Evolutionary conservation across 495 filamentous ascomycete genomes (phyloP), one percentile per base, ranked within the genome.

Genomic region (Sphaerosporella brunnea): DNA sequence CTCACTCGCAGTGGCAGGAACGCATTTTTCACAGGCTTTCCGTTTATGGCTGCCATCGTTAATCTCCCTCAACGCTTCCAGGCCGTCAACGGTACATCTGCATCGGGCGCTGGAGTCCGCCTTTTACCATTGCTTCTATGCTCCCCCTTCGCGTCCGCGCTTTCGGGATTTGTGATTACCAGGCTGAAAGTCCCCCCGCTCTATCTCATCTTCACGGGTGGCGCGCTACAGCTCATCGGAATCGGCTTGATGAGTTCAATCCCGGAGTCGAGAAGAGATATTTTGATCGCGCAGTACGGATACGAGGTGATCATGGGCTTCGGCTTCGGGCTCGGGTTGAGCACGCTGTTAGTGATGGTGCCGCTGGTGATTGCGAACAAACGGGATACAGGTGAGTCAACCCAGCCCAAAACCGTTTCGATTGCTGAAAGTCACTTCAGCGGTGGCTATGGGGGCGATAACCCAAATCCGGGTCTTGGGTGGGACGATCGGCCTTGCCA

Each of bases 41-140:
- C 71, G 4, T 78, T 71, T 51, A 70, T 77, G 25, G 58, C 69
- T 3, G 63, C 78, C 3, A n/a, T n/a, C n/a, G 68, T 79, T 30
- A 69, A 72, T 39, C 63, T 81, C 5, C 74, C 77, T 3, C 69
- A 77, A 48, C 68, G 73, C 36, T 73, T 78, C 25, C 74, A 79
- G 47, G 63, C 76, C 21, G 68, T 77, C 13, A 67, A 73, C 40
- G 62, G 58, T 4, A 67, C 69, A 53, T 66, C 51, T 46, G 57
- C 71, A 3, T 70, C 78, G 0, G 79, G n/a, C n/a, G n/a, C n/a
- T n/a, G n/a, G 77, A 13, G 58, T 78, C 13, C 65, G 74, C 24
- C 60, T 84, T 23, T 64, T 79, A 3, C 73, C 73, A 1, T 67
- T 75, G 58, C 61, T 77, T 2, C 69, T 62, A 18, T 61, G 57